A percentile compares a stretch with the other conserved stretches of the same genome.
phyloP scores from a whole-genome alignment of 805 yeast species.

The Zygoascus biomembranicola region DNA sequence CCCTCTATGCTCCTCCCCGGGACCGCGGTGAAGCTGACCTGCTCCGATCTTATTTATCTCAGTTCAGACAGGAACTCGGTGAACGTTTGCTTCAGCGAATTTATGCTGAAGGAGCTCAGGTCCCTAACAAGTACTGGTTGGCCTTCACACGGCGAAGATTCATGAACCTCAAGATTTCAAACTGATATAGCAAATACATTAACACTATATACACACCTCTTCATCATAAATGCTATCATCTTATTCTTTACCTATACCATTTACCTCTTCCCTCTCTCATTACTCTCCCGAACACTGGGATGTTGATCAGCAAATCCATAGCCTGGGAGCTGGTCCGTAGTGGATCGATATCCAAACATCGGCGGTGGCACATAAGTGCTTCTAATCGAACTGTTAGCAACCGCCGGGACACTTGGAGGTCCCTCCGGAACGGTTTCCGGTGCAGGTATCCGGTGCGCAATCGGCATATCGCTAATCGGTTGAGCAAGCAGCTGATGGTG shows the following conservation, averaged over 20 bases:
- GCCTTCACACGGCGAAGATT: constrained; percentile 92
- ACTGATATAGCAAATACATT: neutral
- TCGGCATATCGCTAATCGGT: neutral
- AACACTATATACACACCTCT: neutral
- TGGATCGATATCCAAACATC: constrained; percentile 1
- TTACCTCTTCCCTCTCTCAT: constrained; percentile 12
- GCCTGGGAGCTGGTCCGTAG: neutral
- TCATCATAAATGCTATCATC: neutral
- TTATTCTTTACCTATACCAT: neutral
- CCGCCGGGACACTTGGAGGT: neutral
- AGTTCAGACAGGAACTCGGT: constrained; percentile 91
- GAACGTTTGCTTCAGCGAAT: constrained; percentile 68
- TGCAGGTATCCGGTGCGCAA: neutral
- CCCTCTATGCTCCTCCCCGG: constrained; percentile 63
- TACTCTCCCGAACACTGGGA: constrained; percentile 13
- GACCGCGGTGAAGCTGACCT: constrained; percentile 71
- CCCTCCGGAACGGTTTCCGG: neutral
- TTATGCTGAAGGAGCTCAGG: constrained; percentile 45
- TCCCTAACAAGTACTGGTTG: constrained; percentile 89
- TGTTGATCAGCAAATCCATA: neutral
- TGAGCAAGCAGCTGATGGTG: neutral
- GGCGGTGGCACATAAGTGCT: neutral
- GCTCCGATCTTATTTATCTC: constrained; percentile 73
- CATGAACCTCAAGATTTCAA: constrained; percentile 69
- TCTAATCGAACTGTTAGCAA: neutral